phyloP scores from a whole-genome alignment of 352 stramenopile genomes.

The Pythium insidiosum region DNA sequence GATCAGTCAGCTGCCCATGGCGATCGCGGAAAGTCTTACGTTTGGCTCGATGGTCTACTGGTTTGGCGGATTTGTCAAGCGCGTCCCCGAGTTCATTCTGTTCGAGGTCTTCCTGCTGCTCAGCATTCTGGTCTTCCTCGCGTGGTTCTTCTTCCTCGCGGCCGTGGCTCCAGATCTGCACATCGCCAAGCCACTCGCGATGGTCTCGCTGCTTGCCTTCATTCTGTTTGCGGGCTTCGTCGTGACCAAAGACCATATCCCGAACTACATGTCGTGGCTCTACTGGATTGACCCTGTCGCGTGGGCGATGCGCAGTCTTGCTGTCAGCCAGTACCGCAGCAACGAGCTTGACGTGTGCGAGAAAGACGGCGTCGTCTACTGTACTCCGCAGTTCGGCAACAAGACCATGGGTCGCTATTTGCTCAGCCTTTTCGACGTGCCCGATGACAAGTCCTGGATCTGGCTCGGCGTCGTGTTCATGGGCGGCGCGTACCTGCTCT shows the following conservation, averaged over 20 bases:
- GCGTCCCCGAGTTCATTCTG: slow-evolving; percentile 46
- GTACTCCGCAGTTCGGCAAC: slow-evolving; percentile 6
- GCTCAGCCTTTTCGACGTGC: slow-evolving; percentile 37
- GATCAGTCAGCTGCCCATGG: slow-evolving; percentile 38
- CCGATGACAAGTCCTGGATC: slow-evolving; percentile 33
- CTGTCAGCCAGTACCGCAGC: slow-evolving; percentile 40
- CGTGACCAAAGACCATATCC: slow-evolving; percentile 40
- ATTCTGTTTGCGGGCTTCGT: slow-evolving; percentile 66
- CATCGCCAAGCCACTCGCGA: slow-evolving; percentile 47
- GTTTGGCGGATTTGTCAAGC: slow-evolving; percentile 59
- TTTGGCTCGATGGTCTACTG: slow-evolving; percentile 87
- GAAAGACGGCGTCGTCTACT: slow-evolving; percentile 36
- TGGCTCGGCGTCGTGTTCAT: slow-evolving; percentile 37
- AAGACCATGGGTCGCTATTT: slow-evolving; percentile 42
- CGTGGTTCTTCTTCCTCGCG: slow-evolving; percentile 47
- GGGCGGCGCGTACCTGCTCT: slow-evolving; percentile 32
- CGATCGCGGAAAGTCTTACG: slow-evolving; percentile 65
- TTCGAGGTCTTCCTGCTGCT: slow-evolving; percentile 67
- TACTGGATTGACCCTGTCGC: slow-evolving; percentile 68
- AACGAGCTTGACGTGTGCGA: slow-evolving; percentile 23
- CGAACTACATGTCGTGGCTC: slow-evolving; percentile 50
- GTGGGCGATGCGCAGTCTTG: slow-evolving; percentile 37
- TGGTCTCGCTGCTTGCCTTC: slow-evolving; percentile 50
- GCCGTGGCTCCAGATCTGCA: slow-evolving; percentile 26
- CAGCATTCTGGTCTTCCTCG: slow-evolving; percentile 41